phyloP scores from a whole-genome alignment of 352 stramenopile species.

The Globisporangium solare region DNA sequence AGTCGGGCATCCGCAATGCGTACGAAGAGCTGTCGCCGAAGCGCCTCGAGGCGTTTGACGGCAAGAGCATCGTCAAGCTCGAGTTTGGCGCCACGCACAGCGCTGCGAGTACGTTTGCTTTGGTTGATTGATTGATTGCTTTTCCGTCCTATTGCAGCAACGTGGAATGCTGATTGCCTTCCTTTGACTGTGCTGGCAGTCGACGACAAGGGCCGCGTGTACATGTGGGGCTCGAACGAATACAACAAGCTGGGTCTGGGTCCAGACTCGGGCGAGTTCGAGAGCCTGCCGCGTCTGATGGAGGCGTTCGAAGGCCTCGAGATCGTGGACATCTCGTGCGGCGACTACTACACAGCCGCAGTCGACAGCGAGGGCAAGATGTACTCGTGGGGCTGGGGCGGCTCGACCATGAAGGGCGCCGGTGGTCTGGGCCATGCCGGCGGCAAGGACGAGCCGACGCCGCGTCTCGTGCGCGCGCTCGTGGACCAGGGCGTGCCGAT shows the following conservation, averaged over 20 bases:
- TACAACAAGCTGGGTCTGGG: conserved; percentile 80
- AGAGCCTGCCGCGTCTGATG: conserved; percentile 50
- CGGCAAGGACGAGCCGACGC: conserved; percentile 68
- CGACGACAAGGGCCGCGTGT: conserved; percentile 61
- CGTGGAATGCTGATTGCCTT: conserved; percentile 5
- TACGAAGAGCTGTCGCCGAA: conserved; percentile 83
- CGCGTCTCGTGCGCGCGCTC: conserved; percentile 59
- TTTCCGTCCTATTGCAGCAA: neutral
- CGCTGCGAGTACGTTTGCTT: conserved; percentile 58
- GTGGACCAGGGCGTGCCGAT: conserved; percentile 83
- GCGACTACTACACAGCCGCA: conserved; percentile 83
- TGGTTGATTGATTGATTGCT: conserved; percentile 5
- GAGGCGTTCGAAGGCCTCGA: conserved; percentile 64
- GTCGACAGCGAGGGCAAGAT: conserved; percentile 84
- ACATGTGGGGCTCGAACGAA: conserved; percentile 88
- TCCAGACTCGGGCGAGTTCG: conserved; percentile 37
- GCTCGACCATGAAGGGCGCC: conserved; percentile 77
- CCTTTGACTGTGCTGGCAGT: conserved; percentile 30
- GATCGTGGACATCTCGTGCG: conserved; percentile 82
- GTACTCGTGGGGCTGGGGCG: conserved; percentile 90
- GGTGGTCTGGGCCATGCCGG: conserved; percentile 70
- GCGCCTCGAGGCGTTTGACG: conserved; percentile 63
- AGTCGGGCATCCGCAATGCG: conserved; percentile 77
- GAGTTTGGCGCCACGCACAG: conserved; percentile 78
- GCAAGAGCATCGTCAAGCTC: conserved; percentile 56